These are phyloP conservation scores for Paecilomyces dactylethromorphus DNA, from an alignment of 2,329 filamentous ascomycete species.

Conservation along the genomic window DNA sequence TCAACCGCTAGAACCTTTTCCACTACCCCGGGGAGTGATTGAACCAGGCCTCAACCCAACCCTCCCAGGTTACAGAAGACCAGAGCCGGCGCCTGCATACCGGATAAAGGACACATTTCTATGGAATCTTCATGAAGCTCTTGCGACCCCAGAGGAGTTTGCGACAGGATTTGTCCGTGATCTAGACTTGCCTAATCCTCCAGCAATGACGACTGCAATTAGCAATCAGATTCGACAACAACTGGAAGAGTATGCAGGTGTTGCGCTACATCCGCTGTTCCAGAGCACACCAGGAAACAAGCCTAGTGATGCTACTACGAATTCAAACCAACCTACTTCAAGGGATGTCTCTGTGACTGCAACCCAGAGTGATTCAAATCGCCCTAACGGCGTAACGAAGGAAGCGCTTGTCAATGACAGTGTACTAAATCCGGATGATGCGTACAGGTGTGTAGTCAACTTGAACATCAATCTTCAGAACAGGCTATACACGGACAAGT, in stretches of 20 bases:
- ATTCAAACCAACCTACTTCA: conserved; percentile 25
- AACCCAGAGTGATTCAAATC: conserved; percentile 50
- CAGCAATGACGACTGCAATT: conserved; percentile 67
- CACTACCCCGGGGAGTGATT: conserved; percentile 34
- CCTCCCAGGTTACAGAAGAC: conserved; percentile 69
- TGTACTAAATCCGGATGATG: conserved; percentile 83
- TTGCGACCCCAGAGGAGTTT: conserved; percentile 93
- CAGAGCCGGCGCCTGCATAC: conserved; percentile 75
- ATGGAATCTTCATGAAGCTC: conserved; percentile 93
- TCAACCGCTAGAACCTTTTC: conserved; percentile 42
- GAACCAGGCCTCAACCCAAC: conserved; percentile 52
- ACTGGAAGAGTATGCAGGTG: conserved; percentile 90
- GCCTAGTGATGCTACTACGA: conserved; percentile 21
- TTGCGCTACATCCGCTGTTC: conserved; percentile 88
- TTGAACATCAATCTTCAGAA: conserved; percentile 89
- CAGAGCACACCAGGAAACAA: conserved; percentile 43
- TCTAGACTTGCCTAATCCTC: conserved; percentile 76
- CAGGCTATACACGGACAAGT: conserved; percentile 90
- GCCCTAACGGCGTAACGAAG: conserved; percentile 21
- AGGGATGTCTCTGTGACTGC: conserved; percentile 50
- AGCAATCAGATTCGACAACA: conserved; percentile 92
- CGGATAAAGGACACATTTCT: conserved; percentile 91
- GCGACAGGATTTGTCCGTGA: conserved; percentile 87
- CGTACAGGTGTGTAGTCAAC: conserved; percentile 86
- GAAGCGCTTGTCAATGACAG: conserved; percentile 54